Evolutionary conservation across 495 filamentous ascomycete species (phyloP).

Genomic region (Astrocystis sublimbata): DNA sequence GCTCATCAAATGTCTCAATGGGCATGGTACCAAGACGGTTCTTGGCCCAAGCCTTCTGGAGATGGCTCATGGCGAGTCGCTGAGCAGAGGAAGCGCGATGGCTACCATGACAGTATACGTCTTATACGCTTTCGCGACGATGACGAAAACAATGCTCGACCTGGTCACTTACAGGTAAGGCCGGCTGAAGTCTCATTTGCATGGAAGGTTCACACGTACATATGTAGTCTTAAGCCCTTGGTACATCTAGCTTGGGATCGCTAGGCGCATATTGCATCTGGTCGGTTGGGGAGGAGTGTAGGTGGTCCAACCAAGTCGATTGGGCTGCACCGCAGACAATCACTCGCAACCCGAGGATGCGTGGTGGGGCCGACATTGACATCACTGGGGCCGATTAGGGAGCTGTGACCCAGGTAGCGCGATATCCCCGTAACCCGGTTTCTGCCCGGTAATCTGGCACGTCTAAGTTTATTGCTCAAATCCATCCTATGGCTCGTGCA

Average conservation of each 20-base stretch:
- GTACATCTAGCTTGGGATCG: background rate
- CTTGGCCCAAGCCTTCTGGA: conserved; percentile 82
- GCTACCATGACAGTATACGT: conserved; percentile 16
- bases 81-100: background rate
- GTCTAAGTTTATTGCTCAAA: background rate
- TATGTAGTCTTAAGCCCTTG: background rate
- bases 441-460: too few species aligned
- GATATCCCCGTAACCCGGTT: too few species aligned
- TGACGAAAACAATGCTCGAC: background rate
- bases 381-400: conserved; percentile 12
- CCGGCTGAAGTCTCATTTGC: conserved; percentile 12
- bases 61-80: conserved; percentile 69
- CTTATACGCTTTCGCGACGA: conserved; percentile 1
- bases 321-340: conserved; percentile 1
- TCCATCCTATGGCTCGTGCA: too few species aligned
- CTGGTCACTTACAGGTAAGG: background rate
- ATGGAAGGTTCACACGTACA: too few species aligned
- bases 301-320: background rate
- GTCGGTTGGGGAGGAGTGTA: background rate
- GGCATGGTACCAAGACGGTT: conserved; percentile 70
- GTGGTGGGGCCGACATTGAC: conserved; percentile 12
- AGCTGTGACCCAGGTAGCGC: too few species aligned
- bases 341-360: background rate
- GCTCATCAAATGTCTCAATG: conserved; percentile 49
- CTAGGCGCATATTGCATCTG: background rate